Base-by-base conservation (phyloP, 345 rosid species). In the Mallotus nudiflorus region DNA sequence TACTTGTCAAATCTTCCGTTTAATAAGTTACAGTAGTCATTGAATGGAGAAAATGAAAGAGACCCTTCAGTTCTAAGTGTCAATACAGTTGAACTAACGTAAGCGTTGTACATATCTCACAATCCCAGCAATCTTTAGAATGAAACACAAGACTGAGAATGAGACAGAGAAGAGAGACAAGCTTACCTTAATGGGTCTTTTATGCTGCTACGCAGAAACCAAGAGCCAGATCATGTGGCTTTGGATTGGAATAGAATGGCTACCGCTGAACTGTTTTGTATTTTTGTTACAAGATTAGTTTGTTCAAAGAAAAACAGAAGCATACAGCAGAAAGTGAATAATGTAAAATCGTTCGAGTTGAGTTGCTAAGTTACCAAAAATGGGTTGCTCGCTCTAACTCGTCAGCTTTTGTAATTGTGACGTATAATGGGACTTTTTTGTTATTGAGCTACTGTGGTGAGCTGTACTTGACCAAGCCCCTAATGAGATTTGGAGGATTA, bases 51-150 rank as follows among this genome's bases (percentile, higher is more conserved):
- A 79, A 85, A 73, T 20, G 86, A 68, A 57, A 79, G 75, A 69
- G 85, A 73, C 61, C 86, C 90, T 57, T 75, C 80, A 51, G 66
- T 64, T 70, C 84, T 69, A 66, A 86, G 77, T 6, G 89, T 76
- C 60, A 86, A 65, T 37, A 77, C 33, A 65, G 79, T 57, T 49
- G 93, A 87, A 81, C 77, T 83, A 68, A 80, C 31, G 67, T 78
- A 88, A 71, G 86, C 60, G 73, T 80, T 68, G 75, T 83, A 77
- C 93, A 88, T 88, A 10, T 39, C 72, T 57, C n/a, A n/a, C n/a
- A n/a, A 33, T 61, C 39, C 19, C 33, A 46, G 57, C 10, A 46
- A 24, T 3, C n/a, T n/a, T n/a, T 7, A 31, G 54, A 31, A 57
- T 33, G 39, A 1, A 16, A 33, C 3, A 12, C 7, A 16, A 49